Evolutionary conservation across 768 basidiomycete genomes (phyloP).

Genomic region (Flagelloscypha sp.): DNA sequence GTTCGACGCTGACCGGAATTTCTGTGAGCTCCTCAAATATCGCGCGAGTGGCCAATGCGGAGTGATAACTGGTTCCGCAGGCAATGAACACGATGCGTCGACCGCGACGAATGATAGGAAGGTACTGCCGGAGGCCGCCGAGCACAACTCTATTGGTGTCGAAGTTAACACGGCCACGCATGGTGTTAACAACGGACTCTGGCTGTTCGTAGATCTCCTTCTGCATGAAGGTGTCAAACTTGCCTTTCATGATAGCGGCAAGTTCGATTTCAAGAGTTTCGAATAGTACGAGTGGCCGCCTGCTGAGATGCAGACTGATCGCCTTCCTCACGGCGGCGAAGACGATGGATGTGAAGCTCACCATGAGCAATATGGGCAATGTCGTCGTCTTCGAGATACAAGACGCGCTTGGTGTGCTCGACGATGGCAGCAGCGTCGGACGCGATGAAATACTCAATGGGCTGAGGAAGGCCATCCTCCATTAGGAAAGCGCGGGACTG

Average conservation of each 20-base stretch:
- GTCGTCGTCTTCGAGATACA: slow-evolving; percentile 98
- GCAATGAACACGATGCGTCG: slow-evolving; percentile 94
- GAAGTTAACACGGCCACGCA: slow-evolving; percentile 99
- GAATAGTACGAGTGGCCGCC: slow-evolving; percentile 82
- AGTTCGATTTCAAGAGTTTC: slow-evolving; percentile 98
- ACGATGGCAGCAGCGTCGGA: slow-evolving; percentile 95
- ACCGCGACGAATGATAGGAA: slow-evolving; percentile 91
- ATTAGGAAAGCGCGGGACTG: slow-evolving; percentile 98
- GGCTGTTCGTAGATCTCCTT: slow-evolving; percentile 99
- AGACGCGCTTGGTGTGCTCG: slow-evolving; percentile 97
- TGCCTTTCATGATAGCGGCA: slow-evolving; percentile 99
- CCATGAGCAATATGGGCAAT: slow-evolving; percentile 97
- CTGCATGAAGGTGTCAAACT: slow-evolving; percentile 99
- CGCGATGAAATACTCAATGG: slow-evolving; percentile 99
- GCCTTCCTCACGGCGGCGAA: slow-evolving; percentile 80
- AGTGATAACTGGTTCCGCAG: slow-evolving; percentile 99
- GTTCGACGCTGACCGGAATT: slow-evolving; percentile 94
- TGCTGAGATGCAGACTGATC: slow-evolving; percentile 48
- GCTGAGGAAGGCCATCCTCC: slow-evolving; percentile 96
- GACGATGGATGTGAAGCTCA: slow-evolving; percentile 97
- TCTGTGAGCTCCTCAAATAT: slow-evolving; percentile 99
- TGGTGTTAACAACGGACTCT: slow-evolving; percentile 98
- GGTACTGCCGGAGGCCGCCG: slow-evolving; percentile 90
- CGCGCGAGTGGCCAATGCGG: slow-evolving; percentile 89
- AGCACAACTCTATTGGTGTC: slow-evolving; percentile 86